Evolutionary conservation across 2,329 filamentous ascomycete species (phyloP), one percentile per base, ranked within the genome.

Genomic region (Colletotrichum sansevieriae): DNA sequence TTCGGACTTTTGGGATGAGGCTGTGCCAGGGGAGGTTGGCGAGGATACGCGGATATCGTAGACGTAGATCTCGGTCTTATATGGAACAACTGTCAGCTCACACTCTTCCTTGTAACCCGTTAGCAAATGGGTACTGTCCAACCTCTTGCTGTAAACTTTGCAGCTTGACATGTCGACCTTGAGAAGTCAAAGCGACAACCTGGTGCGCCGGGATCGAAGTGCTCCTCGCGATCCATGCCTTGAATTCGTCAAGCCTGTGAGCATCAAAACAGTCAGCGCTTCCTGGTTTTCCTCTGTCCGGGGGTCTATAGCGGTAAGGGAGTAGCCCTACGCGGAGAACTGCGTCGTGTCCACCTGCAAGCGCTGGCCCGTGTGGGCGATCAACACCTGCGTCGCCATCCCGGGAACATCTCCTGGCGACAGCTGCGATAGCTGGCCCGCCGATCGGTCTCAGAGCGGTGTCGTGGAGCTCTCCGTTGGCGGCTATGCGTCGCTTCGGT

Each of bases 301-400:
- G 25, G 11, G 25, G 18, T 20, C 20, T 4, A 43, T 11, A 4
- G 44, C 22, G 51, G 11, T 4, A n/a, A 54, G 49, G 8, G 29
- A 29, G 9, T 18, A 12, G 37, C 68, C 89, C 75, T 84, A 94
- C 91, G 91, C 92, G 74, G 87, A 85, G 81, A 95, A 92, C 77
- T 90, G 88, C 72, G 90, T 86, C 73, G 91, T 88, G 82, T 97
- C 93, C 79, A 92, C 88, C 79, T 90, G 87, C 78, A 97, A 87
- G 82, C 91, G 91, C 85, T 94, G 91, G 85, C 95, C 95, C 81
- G 92, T 94, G 83, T 97, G 95, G 87, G 94, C 94, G 78, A 97
- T 91, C 85, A 94, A 93, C 82, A 97, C 91, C 83, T 93, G 90
- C 79, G 95, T 89, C 84, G 93, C 92, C 94, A 97, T 97, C 82